Conservation (phyloP, 331 rosid genomes). For the Phaseolus coccineus region DNA sequence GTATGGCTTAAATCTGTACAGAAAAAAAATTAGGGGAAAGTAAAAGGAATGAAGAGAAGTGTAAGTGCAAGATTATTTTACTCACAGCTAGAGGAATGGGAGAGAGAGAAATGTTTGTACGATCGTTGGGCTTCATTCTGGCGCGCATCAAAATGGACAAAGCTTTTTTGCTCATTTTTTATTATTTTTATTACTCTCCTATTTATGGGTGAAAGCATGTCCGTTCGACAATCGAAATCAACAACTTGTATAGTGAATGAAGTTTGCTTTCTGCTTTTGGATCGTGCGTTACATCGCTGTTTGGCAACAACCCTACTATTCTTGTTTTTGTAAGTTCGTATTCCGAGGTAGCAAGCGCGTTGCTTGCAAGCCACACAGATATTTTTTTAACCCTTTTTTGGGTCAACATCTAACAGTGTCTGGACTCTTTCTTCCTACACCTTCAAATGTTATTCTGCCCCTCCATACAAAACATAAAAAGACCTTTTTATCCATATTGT, state of each 20-base stretch:
- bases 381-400: not conserved
- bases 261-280: not conserved
- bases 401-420: not conserved
- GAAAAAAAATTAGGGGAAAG: not conserved
- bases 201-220: constrained; percentile 13
- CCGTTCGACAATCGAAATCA: constrained; percentile 41
- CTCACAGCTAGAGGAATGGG: constrained; percentile 71
- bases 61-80: not conserved
- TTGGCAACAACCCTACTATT: not conserved
- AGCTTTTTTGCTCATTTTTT: constrained; percentile 73
- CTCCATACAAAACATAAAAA: too few relatives aligned
- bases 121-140: constrained; percentile 78
- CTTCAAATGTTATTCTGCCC: too few relatives aligned
- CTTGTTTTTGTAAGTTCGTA: constrained; percentile 27
- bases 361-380: constrained; percentile 37
- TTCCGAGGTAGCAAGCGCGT: not conserved
- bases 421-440: too few relatives aligned
- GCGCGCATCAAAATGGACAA: constrained; percentile 86
- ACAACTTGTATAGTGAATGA: constrained; percentile 19
- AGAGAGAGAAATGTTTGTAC: constrained; percentile 59
- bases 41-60: not conserved
- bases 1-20: constrained; percentile 7
- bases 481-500: too few relatives aligned
- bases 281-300: constrained; percentile 29
- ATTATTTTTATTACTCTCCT: not conserved